Percentiles rank a stretch among this genome's conserved stretches.
phyloP scores from a whole-genome alignment of 768 basidiomycete species.

The Panellus pusillus region DNA sequence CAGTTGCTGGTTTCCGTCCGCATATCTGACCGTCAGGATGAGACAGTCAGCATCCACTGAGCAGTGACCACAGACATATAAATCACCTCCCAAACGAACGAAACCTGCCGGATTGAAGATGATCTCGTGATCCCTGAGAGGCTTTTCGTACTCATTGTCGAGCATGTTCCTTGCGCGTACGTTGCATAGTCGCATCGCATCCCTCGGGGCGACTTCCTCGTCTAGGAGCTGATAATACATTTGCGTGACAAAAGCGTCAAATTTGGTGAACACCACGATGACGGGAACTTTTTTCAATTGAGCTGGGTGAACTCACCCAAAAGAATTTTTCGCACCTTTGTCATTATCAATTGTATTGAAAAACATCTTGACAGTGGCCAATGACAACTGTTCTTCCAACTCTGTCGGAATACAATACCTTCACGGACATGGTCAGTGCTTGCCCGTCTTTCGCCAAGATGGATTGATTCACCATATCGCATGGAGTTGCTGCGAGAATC shows the following conservation, averaged over 20 bases:
- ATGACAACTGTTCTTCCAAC: constrained; percentile 23
- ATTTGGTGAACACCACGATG: constrained; percentile 40
- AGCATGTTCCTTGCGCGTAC: neutral
- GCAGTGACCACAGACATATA: neutral
- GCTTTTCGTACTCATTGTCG: neutral
- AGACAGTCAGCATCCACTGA: no score
- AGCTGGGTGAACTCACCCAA: no score
- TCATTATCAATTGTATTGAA: constrained; percentile 27
- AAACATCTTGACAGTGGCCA: constrained; percentile 29
- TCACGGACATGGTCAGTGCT: neutral
- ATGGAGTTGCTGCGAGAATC: constrained; percentile 32
- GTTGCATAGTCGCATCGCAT: neutral
- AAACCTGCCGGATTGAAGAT: neutral
- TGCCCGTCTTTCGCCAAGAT: neutral
- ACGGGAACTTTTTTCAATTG: constrained; percentile 33
- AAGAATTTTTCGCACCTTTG: constrained; percentile 22
- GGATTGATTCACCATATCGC: constrained; percentile 33
- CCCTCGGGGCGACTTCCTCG: constrained; percentile 8
- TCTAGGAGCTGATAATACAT: constrained; percentile 20
- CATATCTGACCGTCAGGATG: neutral
- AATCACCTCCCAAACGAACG: neutral
- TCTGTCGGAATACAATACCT: constrained; percentile 41
- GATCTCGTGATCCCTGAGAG: neutral
- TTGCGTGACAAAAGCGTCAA: constrained; percentile 29
- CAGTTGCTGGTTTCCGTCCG: neutral